A percentile compares a stretch with the other conserved stretches of the same genome.
phyloP scores from a whole-genome alignment of 192 early-diverging fungal genomes.

The Coemansia sp. region DNA sequence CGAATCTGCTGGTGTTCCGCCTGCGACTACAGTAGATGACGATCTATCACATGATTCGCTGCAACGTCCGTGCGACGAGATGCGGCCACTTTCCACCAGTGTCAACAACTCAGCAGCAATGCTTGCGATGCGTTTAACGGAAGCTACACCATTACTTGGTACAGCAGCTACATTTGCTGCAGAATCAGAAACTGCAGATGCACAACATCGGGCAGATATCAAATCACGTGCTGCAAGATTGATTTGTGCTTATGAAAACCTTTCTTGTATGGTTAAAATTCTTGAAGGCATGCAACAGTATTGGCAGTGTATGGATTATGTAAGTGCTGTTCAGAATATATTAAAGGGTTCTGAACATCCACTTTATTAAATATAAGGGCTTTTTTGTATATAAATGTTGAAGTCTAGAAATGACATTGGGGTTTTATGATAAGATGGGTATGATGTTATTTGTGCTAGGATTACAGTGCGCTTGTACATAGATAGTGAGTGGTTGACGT shows the following conservation, averaged over 20 bases:
- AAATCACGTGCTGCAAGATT: slow-evolving; percentile 34
- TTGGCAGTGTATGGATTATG: slow-evolving; percentile 57
- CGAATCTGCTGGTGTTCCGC: neutral
- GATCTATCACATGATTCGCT: slow-evolving; percentile 8
- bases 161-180: neutral
- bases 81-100: slow-evolving; percentile 48
- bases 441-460: no score
- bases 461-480: no score
- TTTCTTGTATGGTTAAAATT: slow-evolving; percentile 56
- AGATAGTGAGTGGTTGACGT: no score
- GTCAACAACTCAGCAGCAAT: slow-evolving; percentile 48
- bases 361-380: slow-evolving; percentile 16
- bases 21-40: slow-evolving; percentile 4
- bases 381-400: no score
- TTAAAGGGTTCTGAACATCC: slow-evolving; percentile 50
- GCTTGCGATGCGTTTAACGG: slow-evolving; percentile 22
- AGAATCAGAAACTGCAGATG: neutral
- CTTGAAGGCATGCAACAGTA: slow-evolving; percentile 58
- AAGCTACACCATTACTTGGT: neutral
- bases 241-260: slow-evolving; percentile 47
- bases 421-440: no score
- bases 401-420: no score
- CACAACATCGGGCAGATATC: slow-evolving; percentile 23
- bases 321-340: slow-evolving; percentile 43
- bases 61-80: slow-evolving; percentile 24